These are phyloP conservation scores for Salvia splendens DNA, from an alignment of 257 asterid species.

Conservation along the genomic window DNA sequence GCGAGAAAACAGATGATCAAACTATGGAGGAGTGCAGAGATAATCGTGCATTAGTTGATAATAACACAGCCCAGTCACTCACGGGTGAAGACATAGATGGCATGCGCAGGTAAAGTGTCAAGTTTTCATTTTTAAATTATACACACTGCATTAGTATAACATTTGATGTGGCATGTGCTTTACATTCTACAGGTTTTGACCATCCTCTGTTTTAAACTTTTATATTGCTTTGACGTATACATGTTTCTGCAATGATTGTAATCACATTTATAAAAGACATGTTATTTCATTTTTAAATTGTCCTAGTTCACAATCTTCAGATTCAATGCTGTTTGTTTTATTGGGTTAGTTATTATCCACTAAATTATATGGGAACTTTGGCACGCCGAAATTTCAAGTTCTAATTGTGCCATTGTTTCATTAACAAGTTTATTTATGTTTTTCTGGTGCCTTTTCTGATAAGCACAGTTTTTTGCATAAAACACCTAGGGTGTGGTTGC, in stretches of 20 bases:
- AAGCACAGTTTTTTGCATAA: background rate
- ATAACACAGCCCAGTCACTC: conserved; percentile 87
- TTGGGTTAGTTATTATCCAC: background rate
- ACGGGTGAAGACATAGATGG: conserved; percentile 81
- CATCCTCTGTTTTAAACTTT: conserved; percentile 2
- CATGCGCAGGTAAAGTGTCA: conserved; percentile 62
- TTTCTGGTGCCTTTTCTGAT: background rate
- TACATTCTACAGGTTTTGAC: conserved; percentile 11
- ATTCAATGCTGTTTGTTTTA: background rate
- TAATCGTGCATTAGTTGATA: conserved; percentile 81
- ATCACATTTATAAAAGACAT: background rate
- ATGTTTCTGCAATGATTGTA: background rate
- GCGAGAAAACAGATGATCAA: conserved; percentile 46
- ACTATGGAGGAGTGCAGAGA: conserved; percentile 60
- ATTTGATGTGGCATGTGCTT: background rate
- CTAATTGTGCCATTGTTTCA: background rate
- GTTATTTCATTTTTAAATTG: background rate
- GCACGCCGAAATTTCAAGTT: background rate
- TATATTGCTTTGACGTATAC: conserved; percentile 20
- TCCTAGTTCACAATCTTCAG: background rate
- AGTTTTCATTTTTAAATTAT: background rate
- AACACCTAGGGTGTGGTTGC: too few relatives aligned
- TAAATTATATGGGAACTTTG: background rate
- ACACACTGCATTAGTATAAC: conserved; percentile 7
- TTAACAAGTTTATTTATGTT: background rate